Base-by-base conservation (phyloP, 2,329 filamentous ascomycete genomes). In the Aspergillus phoenicis region DNA sequence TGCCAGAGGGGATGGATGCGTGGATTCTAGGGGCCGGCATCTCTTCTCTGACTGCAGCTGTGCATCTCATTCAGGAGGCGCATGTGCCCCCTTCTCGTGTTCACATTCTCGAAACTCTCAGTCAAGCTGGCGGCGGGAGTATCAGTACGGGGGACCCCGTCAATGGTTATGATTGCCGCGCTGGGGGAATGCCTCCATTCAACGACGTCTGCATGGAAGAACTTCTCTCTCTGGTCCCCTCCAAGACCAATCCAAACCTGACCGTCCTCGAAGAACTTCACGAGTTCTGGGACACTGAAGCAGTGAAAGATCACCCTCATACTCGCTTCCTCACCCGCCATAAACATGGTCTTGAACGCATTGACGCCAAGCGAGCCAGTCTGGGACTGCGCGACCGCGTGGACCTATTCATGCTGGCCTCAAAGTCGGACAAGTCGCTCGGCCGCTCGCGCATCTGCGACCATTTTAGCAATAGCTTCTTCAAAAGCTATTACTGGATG, bases 21-120 rank as follows among this genome's bases (percentile, higher is more conserved):
- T 77, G 70, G 69, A 73, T 78, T 24, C 65, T 78, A 8, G 76
- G 75, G 28, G 70, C 71, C 5, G 75, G 75, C 20, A 70, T 77
- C 7, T 69, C 75, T 1, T 72, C 74, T 0, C 66, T 78, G 20
- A 71, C 76, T 15, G 68, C 76, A 5, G 71, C 74, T n/a, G 72
- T 73, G 15, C 71, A 77, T 60, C 68, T 77, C 8, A 68, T 78
- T 20, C 64, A 69, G 38, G 75, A 77, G 60, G 74, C 69, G 17
- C 69, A 72, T 45, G 68, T 77, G 45, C 71, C 73, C 0, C 69
- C 75, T 0, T 60, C 66, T 10, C 70, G 70, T 43, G 73, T 78
- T 59, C 75, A 74, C 30, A 71, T 78, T 26, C 63, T 77, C 45
- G 75, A 77, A 58, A 70, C 71, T 22, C 66, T 71, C 11, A 61